Evolutionary conservation across 2,329 filamentous ascomycete genomes (phyloP).

Genomic region (Pestalotiopsis sp.): DNA sequence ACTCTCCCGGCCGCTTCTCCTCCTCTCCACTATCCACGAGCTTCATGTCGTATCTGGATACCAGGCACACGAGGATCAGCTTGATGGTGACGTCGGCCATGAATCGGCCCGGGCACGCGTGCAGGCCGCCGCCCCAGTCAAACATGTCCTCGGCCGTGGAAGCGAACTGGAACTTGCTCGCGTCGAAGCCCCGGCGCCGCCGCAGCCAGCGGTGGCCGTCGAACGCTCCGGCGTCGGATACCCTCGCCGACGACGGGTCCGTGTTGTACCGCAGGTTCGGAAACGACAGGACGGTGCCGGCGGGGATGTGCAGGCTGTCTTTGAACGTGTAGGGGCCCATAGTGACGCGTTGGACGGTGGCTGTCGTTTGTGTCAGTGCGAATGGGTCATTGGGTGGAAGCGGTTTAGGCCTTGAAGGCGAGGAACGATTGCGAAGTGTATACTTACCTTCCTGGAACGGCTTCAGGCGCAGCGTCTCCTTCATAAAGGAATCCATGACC

Average conservation of each 20-base stretch:
- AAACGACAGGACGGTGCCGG: conserved; percentile 20
- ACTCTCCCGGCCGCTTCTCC: conserved; percentile 17
- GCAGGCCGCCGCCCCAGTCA: conserved; percentile 22
- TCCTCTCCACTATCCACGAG: conserved; percentile 12
- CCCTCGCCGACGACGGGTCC: conserved; percentile 8
- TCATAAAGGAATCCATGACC: conserved; percentile 24
- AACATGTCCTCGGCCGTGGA: conserved; percentile 23
- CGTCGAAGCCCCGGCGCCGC: conserved; percentile 16
- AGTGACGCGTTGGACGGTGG: conserved; percentile 18
- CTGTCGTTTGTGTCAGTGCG: no score
- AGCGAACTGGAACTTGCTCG: conserved; percentile 26
- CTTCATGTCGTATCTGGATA: conserved; percentile 26
- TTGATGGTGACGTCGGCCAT: conserved; percentile 23
- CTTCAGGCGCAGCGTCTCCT: conserved; percentile 19
- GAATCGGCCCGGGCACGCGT: conserved; percentile 25
- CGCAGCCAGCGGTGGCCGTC: conserved; percentile 22
- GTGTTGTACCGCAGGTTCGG: conserved; percentile 19
- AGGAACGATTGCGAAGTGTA: no score
- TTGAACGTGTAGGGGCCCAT: conserved; percentile 18
- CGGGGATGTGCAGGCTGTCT: conserved; percentile 21
- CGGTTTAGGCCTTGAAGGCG: no score
- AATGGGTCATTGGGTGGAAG: no score
- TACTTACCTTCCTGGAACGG: conserved; percentile 15
- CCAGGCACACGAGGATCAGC: conserved; percentile 22
- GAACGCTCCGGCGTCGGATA: conserved; percentile 17